phyloP scores from a whole-genome alignment of 164 flowering plant genomes.

The Santalum album region DNA sequence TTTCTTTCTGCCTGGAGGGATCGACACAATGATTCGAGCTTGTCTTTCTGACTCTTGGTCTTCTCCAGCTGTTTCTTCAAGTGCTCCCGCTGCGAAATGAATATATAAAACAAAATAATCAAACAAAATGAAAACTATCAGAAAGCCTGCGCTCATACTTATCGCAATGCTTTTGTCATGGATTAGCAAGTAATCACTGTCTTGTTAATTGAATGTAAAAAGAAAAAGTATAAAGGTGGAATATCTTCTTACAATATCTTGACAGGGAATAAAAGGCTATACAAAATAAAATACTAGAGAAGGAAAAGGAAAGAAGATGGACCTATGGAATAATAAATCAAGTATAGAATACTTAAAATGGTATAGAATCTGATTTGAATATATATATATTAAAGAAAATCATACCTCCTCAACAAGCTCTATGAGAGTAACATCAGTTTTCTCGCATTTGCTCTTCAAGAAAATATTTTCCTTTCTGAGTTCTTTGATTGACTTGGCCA shows the following conservation, averaged over 20 bases:
- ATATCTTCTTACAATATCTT: too few relatives aligned
- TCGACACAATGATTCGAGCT: constrained; percentile 82
- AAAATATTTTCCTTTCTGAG: constrained; percentile 84
- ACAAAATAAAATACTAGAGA: too few relatives aligned
- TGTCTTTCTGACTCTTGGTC: constrained; percentile 76
- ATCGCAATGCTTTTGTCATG: too few relatives aligned
- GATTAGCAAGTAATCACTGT: too few relatives aligned
- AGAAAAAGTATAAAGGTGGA: too few relatives aligned
- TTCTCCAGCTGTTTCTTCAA: constrained; percentile 85
- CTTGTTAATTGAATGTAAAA: too few relatives aligned
- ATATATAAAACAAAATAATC: neutral
- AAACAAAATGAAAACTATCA: neutral
- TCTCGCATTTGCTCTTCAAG: constrained; percentile 82
- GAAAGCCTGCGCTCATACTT: neutral
- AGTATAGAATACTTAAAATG: too few relatives aligned
- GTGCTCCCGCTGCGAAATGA: constrained; percentile 48
- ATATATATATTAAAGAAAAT: neutral
- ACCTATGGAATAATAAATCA: too few relatives aligned
- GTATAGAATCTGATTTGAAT: too few relatives aligned
- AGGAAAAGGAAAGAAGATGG: too few relatives aligned
- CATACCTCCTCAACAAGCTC: constrained; percentile 88
- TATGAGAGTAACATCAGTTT: constrained; percentile 72
- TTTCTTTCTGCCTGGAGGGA: constrained; percentile 89
- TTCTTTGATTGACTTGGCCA: constrained; percentile 81
- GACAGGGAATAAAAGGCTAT: too few relatives aligned